phyloP scores from a whole-genome alignment of 2,329 filamentous ascomycete species.

The Aureobasidium sp. region DNA sequence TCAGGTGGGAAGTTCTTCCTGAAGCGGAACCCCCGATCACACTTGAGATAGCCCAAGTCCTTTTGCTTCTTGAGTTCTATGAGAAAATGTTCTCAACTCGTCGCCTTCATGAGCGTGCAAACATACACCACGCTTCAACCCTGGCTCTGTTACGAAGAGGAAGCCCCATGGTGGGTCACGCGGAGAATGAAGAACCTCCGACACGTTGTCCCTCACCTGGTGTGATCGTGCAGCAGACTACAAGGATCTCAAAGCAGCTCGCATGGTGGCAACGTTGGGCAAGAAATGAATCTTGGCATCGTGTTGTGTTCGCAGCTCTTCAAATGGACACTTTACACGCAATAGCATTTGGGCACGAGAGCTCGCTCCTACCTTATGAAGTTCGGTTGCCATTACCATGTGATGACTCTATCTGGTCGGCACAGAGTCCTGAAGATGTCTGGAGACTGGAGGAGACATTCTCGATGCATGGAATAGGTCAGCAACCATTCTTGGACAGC shows the following conservation, averaged over 20 bases:
- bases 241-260: not conserved
- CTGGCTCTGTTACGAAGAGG: slow-evolving; percentile 89
- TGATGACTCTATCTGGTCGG: slow-evolving; percentile 84
- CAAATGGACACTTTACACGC: slow-evolving; percentile 90
- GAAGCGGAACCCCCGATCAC: slow-evolving; percentile 86
- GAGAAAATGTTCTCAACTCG: slow-evolving; percentile 95
- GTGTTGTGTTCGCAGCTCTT: slow-evolving; percentile 86
- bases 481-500: slow-evolving; percentile 79
- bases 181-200: slow-evolving; percentile 64
- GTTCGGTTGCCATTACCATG: slow-evolving; percentile 85
- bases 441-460: slow-evolving; percentile 73
- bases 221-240: not conserved
- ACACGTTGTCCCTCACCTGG: slow-evolving; percentile 4
- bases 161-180: slow-evolving; percentile 77
- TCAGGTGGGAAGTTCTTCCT: slow-evolving; percentile 91
- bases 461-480: slow-evolving; percentile 70
- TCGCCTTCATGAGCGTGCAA: slow-evolving; percentile 81
- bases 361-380: slow-evolving; percentile 91
- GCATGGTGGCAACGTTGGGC: slow-evolving; percentile 96
- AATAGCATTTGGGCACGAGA: slow-evolving; percentile 93
- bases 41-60: slow-evolving; percentile 84
- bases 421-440: slow-evolving; percentile 76
- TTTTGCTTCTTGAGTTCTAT: slow-evolving; percentile 80
- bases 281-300: slow-evolving; percentile 76
- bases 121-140: slow-evolving; percentile 91